Conservation (phyloP, 2,329 filamentous ascomycete species). For the Fusarium decemcellulare region DNA sequence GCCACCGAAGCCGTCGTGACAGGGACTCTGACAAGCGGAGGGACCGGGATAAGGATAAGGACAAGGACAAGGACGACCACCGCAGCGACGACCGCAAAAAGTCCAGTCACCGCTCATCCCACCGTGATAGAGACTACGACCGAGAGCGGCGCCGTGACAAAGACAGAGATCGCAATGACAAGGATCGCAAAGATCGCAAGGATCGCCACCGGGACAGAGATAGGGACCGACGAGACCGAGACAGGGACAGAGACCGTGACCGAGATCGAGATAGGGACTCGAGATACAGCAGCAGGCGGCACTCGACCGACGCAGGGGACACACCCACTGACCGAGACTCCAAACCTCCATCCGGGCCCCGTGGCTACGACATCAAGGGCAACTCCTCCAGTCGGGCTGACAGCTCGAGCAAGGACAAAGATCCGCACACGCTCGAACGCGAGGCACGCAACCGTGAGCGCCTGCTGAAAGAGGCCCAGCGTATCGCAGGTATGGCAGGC, state of each 20-base stretch:
- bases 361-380: conserved; percentile 57
- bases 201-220: conserved; percentile 57
- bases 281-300: conserved; percentile 52
- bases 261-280: conserved; percentile 53
- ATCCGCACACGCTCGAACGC: conserved; percentile 79
- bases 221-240: conserved; percentile 51
- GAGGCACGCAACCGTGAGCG: conserved; percentile 77
- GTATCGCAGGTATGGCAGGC: conserved; percentile 68
- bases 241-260: conserved; percentile 51
- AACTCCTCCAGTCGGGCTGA: conserved; percentile 48
- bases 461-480: conserved; percentile 77
- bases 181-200: conserved; percentile 57
- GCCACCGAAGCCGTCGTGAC: conserved; percentile 74
- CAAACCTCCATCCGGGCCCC: conserved; percentile 59
- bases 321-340: conserved; percentile 56
- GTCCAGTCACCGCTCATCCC: conserved; percentile 38
- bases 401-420: conserved; percentile 53
- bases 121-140: conserved; percentile 57
- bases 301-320: conserved; percentile 43
- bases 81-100: conserved; percentile 60
- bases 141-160: conserved; percentile 55
- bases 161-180: conserved; percentile 56
- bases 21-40: conserved; percentile 60
- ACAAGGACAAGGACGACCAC: conserved; percentile 59
- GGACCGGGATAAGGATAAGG: conserved; percentile 62